Conservation (phyloP, 768 basidiomycete species). For the Trichaptum fuscoviolaceum region DNA sequence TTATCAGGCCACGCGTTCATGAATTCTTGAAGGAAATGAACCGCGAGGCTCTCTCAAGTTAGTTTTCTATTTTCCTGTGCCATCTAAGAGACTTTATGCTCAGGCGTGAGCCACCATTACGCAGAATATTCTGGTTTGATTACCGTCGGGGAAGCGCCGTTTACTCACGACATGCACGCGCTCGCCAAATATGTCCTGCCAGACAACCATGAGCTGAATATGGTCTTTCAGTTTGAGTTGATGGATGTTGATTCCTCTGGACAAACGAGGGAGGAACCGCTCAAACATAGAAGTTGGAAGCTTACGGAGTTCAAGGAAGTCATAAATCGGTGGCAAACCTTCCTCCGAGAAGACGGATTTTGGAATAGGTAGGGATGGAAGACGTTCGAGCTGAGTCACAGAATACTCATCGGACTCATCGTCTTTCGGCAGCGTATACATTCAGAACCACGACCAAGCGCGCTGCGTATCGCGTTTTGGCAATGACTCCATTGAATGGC, state of each 20-base stretch:
- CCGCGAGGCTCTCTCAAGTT: slow-evolving; percentile 52
- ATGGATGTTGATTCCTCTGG: slow-evolving; percentile 51
- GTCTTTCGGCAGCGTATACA: slow-evolving; percentile 40
- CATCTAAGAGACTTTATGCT: background rate
- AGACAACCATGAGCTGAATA: slow-evolving; percentile 53
- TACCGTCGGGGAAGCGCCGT: slow-evolving; percentile 62
- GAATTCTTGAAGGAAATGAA: slow-evolving; percentile 68
- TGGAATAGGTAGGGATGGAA: slow-evolving; percentile 54
- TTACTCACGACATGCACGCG: slow-evolving; percentile 45
- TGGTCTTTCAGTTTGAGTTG: slow-evolving; percentile 61
- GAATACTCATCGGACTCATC: slow-evolving; percentile 3
- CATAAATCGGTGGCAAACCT: slow-evolving; percentile 47
- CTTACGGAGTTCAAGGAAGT: slow-evolving; percentile 45
- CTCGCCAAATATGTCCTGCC: slow-evolving; percentile 56
- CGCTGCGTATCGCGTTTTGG: slow-evolving; percentile 63
- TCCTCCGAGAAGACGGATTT: slow-evolving; percentile 51
- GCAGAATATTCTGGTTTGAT: slow-evolving; percentile 48
- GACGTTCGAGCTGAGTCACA: slow-evolving; percentile 13
- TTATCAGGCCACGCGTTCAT: slow-evolving; percentile 53
- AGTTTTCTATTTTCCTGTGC: slow-evolving; percentile 20
- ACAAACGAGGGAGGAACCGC: slow-evolving; percentile 28
- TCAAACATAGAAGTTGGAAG: slow-evolving; percentile 44
- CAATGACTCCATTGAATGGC: slow-evolving; percentile 52
- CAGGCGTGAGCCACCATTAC: background rate
- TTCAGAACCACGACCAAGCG: slow-evolving; percentile 68